Evolutionary conservation across 2,329 filamentous ascomycete species (phyloP), one percentile per base, ranked within the genome.

Genomic region (Stenocarpella maydis): DNA sequence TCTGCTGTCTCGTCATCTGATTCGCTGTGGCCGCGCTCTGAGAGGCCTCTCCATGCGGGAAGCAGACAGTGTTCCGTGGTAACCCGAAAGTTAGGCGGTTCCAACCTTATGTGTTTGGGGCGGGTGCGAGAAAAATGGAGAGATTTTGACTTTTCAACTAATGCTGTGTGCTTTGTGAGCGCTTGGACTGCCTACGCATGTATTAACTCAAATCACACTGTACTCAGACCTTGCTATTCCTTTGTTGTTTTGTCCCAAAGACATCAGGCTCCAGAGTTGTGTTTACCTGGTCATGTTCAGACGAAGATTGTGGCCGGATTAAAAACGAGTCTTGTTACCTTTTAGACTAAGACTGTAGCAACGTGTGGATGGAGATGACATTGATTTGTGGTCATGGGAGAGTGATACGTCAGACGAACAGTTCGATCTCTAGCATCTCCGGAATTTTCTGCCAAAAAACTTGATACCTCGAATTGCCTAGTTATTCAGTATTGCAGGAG

Each of bases 141-240:
- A 37, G 34, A 49, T 12, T 63, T 63, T 63, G 58, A 26, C 26
- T 63, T 63, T 63, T n/a, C 58, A 63, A 43, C 43, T 49, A 63
- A 49, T 12, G 17, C 34, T 49, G 19, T 54, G 24, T 17, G 19
- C n/a, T 31, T 37, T 34, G 34, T 6, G 17, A 9, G 19, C 43
- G 58, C 58, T 37, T 49, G 47, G 58, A 49, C 41, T 24, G 14
- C 28, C 6, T 19, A 24, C 8, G 5, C 2, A 49, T 34, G 17
- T 39, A 19, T 24, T 41, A 28, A 49, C 28, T 63, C 28, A 17
- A 19, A 37, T 37, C n/a, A 26, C 14, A 7, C 28, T 34, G 31
- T n/a, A 7, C 19, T 9, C 34, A 10, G 12, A 10, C 15, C 10
- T 7, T 17, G 3, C 19, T 28, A 7, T 61, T 34, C 19, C 17